Evolutionary conservation across 208 protist species (phyloP).

Genomic region (Borovskyia barvae): DNA sequence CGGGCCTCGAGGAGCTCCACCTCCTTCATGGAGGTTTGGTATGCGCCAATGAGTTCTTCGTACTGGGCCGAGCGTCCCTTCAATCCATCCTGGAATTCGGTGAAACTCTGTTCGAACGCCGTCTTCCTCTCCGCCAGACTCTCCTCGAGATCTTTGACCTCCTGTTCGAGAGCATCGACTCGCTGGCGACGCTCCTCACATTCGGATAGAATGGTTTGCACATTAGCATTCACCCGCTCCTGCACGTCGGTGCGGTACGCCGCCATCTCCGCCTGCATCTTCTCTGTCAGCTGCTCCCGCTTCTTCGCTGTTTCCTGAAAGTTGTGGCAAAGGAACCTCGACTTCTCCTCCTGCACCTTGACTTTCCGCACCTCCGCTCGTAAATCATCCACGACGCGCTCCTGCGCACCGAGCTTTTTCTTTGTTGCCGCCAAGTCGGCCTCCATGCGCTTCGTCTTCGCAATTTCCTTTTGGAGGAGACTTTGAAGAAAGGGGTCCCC

Average conservation of each 20-base stretch:
- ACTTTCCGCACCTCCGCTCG: conserved; percentile 27
- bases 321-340: conserved; percentile 42
- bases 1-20: conserved; percentile 53
- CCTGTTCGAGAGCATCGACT: conserved; percentile 33
- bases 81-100: conserved; percentile 30
- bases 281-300: conserved; percentile 44
- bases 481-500: conserved; percentile 60
- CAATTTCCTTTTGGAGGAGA: conserved; percentile 68
- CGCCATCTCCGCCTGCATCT: conserved; percentile 56
- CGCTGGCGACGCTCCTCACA: conserved; percentile 39
- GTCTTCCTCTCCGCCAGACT: conserved; percentile 47
- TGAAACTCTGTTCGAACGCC: conserved; percentile 56
- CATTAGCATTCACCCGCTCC: conserved; percentile 40
- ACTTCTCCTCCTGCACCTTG: conserved; percentile 22
- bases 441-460: conserved; percentile 63
- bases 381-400: conserved; percentile 34
- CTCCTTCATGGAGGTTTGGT: conserved; percentile 36
- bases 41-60: conserved; percentile 47
- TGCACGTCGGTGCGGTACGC: conserved; percentile 36
- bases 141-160: conserved; percentile 49
- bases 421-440: conserved; percentile 56
- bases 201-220: conserved; percentile 42
- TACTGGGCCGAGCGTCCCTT: conserved; percentile 36
- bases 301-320: conserved; percentile 52
- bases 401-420: conserved; percentile 38